Base-by-base conservation (phyloP, 2,329 filamentous ascomycete genomes). In the Neurospora sp. region DNA sequence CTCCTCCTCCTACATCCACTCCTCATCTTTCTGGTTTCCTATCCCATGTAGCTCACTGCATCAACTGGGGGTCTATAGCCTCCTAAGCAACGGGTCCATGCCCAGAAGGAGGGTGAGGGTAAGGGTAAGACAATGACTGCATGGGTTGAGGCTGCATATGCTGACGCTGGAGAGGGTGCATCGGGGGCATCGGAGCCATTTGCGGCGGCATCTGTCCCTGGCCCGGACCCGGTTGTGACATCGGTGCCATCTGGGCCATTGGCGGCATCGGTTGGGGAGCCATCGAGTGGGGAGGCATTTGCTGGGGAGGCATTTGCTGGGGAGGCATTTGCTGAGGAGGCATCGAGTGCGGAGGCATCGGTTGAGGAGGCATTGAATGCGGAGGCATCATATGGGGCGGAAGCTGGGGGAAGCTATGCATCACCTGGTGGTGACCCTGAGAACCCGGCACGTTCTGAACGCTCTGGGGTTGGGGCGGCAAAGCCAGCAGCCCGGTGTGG, bases 381-480 rank as follows among this genome's bases (percentile, higher is more conserved):
- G 46, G 52, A 33, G 52, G 52, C 52, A 62, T 10, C 6, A 62
- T 62, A 10, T 62, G 52, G 2, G 52, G 15, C 8, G 52, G 52
- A 15, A 62, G 8, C 52, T 33, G 52, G 15, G 52, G 28, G 52
- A 62, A 62, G 28, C 52, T 62, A 6, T 62, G 52, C 52, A 62
- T 62, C 12, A 17, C 52, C 23, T 62, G 52, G 28, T 62, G 52
- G 6, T 62, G 52, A 8, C 52, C 52, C 28, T 15, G 52, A 17
- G 52, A 1, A 17, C 33, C 15, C 23, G 15, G 23, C 10, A 62
- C 52, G 52, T 62, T 57, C 46, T 57, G 46, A 28, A 57, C 46
- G 12, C 12, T 17, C 67, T 46, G 69, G 8, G 66, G 67, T 5
- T 46, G 69, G 37, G 66, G 70, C 3, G 73, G 73, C 23, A 74